Base-by-base conservation (phyloP, 768 basidiomycete genomes). In the Paxillus rubicundulus region DNA sequence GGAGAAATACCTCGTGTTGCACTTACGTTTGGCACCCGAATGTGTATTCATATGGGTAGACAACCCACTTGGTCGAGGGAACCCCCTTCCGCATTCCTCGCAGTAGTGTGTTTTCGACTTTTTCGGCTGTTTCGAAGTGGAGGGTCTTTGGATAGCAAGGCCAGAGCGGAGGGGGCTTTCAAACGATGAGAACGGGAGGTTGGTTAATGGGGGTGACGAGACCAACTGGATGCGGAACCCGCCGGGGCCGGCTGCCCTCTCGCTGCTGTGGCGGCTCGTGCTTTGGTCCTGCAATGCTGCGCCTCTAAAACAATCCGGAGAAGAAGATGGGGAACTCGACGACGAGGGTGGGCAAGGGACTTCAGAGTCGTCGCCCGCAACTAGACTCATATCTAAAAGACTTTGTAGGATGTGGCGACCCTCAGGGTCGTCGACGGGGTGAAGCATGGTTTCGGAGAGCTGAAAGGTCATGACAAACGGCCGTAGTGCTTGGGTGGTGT, bases 41-140 rank as follows among this genome's bases (percentile, higher is more conserved):
- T 80, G 79, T 18, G 74, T 74, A 58, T 81, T 80, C 79, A 79
- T 77, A 60, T 80, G 79, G 24, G 79, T 80, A 24, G 70, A 68
- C 55, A 80, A 64, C 13, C 79, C 80, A 46, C 78, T 80, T 5
- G 80, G 79, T 3, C 79, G 70, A 14, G 78, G 78, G 56, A 80
- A 80, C 60, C 63, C 44, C 63, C 78, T 78, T 1, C 60, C 54
- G 65, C 79, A 80, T 5, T 73, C 65, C 9, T 51, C 58, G 59
- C 78, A 80, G 58, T 72, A 67, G 58, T 80, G 78, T 77, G 79
- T 79, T 58, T 80, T 80, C 2, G 74, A 70, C 48, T 70, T 79
- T 62, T 77, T 67, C 10, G 52, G 49, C 9, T 50, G 59, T 39
- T 52, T 67, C 1, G 17, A 7, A 10, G 60, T 44, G 47, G 56